Conservation (phyloP, 2,329 filamentous ascomycete species). For the Lachnellula arida region DNA sequence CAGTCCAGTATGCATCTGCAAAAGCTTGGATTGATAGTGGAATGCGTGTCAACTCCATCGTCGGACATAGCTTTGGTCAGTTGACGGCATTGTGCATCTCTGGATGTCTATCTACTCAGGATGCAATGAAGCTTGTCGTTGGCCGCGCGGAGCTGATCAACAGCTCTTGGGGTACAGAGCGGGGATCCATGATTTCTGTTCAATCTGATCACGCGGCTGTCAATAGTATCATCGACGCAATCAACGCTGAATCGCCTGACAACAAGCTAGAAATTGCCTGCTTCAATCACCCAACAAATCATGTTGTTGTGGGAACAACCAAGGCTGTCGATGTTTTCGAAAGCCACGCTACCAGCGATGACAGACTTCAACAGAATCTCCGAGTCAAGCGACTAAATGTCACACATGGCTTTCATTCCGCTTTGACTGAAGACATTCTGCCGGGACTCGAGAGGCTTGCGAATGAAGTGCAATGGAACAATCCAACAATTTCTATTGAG, state of each 20-base stretch:
- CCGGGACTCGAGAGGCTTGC: background rate
- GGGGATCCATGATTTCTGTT: slow-evolving; percentile 33
- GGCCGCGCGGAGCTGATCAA: slow-evolving; percentile 33
- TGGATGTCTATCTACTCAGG: slow-evolving; percentile 29
- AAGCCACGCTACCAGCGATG: background rate
- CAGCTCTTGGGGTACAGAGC: slow-evolving; percentile 32
- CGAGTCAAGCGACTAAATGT: background rate
- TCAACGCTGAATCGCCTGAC: background rate
- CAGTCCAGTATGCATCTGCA: slow-evolving; percentile 19
- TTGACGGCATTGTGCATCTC: slow-evolving; percentile 35
- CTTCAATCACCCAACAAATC: slow-evolving; percentile 29
- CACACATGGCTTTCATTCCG: slow-evolving; percentile 25
- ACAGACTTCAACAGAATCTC: background rate
- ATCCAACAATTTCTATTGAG: slow-evolving; percentile 9
- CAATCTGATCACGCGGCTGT: slow-evolving; percentile 4
- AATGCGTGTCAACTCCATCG: slow-evolving; percentile 6
- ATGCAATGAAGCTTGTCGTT: slow-evolving; percentile 30
- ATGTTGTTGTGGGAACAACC: slow-evolving; percentile 30
- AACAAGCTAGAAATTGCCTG: slow-evolving; percentile 28
- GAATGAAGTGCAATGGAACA: background rate
- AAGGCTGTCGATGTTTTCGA: slow-evolving; percentile 23
- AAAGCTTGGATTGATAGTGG: slow-evolving; percentile 17
- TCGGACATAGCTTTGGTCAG: slow-evolving; percentile 39
- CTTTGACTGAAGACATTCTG: slow-evolving; percentile 5
- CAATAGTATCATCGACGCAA: background rate